Evolutionary conservation across 176 grass and related monocot genomes (phyloP), one percentile per base, ranked within the genome.

Genomic region (Aegilops bicornis): DNA sequence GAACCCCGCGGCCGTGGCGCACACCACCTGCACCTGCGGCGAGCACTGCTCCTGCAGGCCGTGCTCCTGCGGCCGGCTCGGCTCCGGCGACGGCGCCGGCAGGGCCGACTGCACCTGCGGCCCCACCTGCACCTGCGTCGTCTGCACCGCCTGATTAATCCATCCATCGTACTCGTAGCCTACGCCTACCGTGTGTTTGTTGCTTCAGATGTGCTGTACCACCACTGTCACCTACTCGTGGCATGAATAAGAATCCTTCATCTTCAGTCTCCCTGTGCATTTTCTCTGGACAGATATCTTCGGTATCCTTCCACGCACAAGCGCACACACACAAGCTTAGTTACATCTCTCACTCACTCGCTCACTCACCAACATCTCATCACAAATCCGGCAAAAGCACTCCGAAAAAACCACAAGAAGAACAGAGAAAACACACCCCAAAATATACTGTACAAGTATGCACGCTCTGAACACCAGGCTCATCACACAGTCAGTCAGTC

Each of bases 391-490:
- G 25, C 64, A 82, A 88, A 12, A 82, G 10, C 78, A 88, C 90
- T 71, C 54, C 11, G 20, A 76, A 82, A 33, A 40, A 58, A 50
- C 7, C 7, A 15, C 23, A 76, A 76, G 73, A 76, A 6, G 45
- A n/a, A 7, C 3, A 2, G 45, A 65, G 68, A 66, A 66, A 70
- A 25, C 45, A 50, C 11, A 69, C 73, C 79, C 64, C 27, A 75
- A 76, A 70, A 84, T 95, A 31, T 89, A 89, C 77, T 95, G 47
- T 91, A 89, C 77, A 91, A 16, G 52, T 82, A 78, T 85, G 84
- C 29, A 63, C 65, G 84, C 30, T 32, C 60, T 33, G 66, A 35
- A 71, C 14, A 82, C 45, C 25, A 74, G 48, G 10, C 10, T 37
- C 69, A 7, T 22, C 54, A 58, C 5, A 47, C 43, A 14, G 16